These are phyloP conservation scores for Colletotrichum destructivum DNA, from an alignment of 2,329 filamentous ascomycete genomes.

Conservation along the genomic window DNA sequence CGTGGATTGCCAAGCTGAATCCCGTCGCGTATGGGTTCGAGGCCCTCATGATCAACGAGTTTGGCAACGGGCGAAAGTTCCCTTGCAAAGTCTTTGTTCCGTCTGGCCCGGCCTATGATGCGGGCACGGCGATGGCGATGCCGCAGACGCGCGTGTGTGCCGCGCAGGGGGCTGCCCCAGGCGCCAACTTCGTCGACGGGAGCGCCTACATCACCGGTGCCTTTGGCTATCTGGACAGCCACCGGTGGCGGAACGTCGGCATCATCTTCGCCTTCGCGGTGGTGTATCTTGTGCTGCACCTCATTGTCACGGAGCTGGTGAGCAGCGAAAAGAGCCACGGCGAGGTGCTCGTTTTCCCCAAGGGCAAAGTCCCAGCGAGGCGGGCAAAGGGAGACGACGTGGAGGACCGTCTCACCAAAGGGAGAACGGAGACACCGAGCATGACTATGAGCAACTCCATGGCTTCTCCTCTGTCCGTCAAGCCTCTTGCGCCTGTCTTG, in stretches of 20 bases:
- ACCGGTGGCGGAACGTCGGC: constrained; percentile 35
- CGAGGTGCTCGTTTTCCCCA: constrained; percentile 39
- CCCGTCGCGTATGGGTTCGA: constrained; percentile 39
- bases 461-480: constrained; percentile 7
- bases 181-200: constrained; percentile 26
- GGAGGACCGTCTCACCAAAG: constrained; percentile 27
- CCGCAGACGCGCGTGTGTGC: constrained; percentile 30
- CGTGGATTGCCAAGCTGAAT: constrained; percentile 34
- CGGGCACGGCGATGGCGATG: not conserved
- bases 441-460: constrained; percentile 9
- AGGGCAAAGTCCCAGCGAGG: constrained; percentile 14
- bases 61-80: constrained; percentile 30
- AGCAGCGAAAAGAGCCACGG: constrained; percentile 26
- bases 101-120: constrained; percentile 42
- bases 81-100: constrained; percentile 31
- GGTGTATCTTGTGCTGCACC: constrained; percentile 25
- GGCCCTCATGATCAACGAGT: constrained; percentile 39
- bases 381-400: constrained; percentile 6
- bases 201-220: constrained; percentile 24
- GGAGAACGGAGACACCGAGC: constrained; percentile 21
- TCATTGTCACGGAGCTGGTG: constrained; percentile 33
- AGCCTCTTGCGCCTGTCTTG: constrained; percentile 6
- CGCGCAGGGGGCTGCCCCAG: constrained; percentile 14
- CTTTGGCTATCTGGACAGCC: constrained; percentile 24
- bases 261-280: constrained; percentile 30